A percentile compares a stretch with the other conserved stretches of the same genome.
phyloP scores from a whole-genome alignment of 2,329 filamentous ascomycete species.

The Setomelanomma holmii region DNA sequence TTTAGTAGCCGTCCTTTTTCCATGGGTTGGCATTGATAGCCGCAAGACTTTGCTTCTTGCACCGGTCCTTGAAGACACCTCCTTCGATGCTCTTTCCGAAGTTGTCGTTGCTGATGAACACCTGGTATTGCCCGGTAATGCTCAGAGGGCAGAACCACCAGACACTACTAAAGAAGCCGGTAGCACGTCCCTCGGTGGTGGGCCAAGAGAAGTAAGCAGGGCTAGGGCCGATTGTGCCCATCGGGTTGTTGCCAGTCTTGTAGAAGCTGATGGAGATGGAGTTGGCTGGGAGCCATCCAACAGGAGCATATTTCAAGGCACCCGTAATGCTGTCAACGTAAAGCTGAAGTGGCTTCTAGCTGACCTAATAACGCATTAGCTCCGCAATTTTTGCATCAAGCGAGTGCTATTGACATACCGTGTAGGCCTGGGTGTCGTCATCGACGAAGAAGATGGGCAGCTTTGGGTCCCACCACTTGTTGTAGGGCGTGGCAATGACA shows the following conservation, averaged over 20 bases:
- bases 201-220: slow-evolving; percentile 39
- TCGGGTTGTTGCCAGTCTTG: slow-evolving; percentile 37
- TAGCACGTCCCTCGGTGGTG: slow-evolving; percentile 22
- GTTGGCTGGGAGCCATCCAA: slow-evolving; percentile 33
- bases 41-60: slow-evolving; percentile 12
- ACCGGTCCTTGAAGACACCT: slow-evolving; percentile 19
- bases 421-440: slow-evolving; percentile 37
- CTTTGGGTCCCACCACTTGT: slow-evolving; percentile 35
- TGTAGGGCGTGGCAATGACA: slow-evolving; percentile 39
- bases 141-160: slow-evolving; percentile 28
- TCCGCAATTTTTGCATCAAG: too few relatives aligned
- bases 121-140: slow-evolving; percentile 34
- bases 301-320: slow-evolving; percentile 32
- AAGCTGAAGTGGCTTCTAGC: slow-evolving; percentile 36
- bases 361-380: slow-evolving; percentile 35
- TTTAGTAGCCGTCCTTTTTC: slow-evolving; percentile 7
- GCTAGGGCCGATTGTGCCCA: slow-evolving; percentile 25
- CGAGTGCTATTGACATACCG: slow-evolving; percentile 21
- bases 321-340: slow-evolving; percentile 31
- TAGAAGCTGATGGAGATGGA: slow-evolving; percentile 32
- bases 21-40: slow-evolving; percentile 28
- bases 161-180: slow-evolving; percentile 11
- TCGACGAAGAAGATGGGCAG: slow-evolving; percentile 38
- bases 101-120: slow-evolving; percentile 36
- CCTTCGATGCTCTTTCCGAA: slow-evolving; percentile 19